Conservation (phyloP, 2,329 filamentous ascomycete genomes). For the Penicillium sp. region DNA sequence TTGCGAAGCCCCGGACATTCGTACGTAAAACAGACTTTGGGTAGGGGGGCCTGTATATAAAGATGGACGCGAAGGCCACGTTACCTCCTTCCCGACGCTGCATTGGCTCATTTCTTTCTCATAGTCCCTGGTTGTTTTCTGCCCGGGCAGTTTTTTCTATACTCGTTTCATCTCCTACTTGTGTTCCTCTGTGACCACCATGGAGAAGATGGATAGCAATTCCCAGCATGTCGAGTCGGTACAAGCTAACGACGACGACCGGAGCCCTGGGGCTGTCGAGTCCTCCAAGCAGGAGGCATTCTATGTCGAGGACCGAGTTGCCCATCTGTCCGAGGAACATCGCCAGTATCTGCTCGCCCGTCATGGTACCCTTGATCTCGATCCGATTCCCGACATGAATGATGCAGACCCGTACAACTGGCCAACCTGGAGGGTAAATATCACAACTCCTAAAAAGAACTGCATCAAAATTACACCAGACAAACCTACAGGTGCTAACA, state of each 20-base stretch:
- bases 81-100: background rate
- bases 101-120: background rate
- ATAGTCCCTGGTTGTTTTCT: background rate
- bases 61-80: background rate
- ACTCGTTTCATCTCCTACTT: background rate
- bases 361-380: slow-evolving; percentile 58
- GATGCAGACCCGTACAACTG: slow-evolving; percentile 60
- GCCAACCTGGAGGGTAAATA: slow-evolving; percentile 52
- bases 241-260: slow-evolving; percentile 10
- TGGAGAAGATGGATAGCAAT: slow-evolving; percentile 16
- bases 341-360: slow-evolving; percentile 54
- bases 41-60: background rate
- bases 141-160: background rate
- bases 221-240: slow-evolving; percentile 19
- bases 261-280: slow-evolving; percentile 11
- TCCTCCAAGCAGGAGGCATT: slow-evolving; percentile 18
- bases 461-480: too few relatives aligned
- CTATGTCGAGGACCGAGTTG: slow-evolving; percentile 22
- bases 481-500: background rate
- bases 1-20: background rate
- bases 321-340: slow-evolving; percentile 29
- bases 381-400: slow-evolving; percentile 54
- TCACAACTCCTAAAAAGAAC: background rate
- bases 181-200: background rate
- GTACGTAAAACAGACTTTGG: background rate